Percentiles rank a stretch among this genome's conserved stretches.
These are phyloP conservation scores for Kockovaella imperatae DNA, from an alignment of 768 basidiomycete genomes.

Conservation along the genomic window DNA sequence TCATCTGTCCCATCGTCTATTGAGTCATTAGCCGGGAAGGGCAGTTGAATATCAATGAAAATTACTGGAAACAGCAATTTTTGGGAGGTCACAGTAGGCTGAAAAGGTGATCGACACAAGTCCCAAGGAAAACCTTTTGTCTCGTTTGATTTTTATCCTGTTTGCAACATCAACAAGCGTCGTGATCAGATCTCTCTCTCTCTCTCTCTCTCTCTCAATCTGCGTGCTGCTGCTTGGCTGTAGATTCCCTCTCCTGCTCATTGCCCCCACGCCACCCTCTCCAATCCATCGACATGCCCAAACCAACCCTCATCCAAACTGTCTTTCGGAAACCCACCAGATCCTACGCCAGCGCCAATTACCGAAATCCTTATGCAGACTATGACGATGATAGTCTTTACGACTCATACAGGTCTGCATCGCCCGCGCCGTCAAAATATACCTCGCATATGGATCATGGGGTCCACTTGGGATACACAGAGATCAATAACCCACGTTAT, in stretches of 20 bases:
- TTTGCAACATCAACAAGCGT: too few species aligned
- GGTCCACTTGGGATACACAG: slow-evolving; percentile 7
- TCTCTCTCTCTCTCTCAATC: not conserved
- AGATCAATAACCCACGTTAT: not conserved
- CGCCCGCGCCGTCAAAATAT: slow-evolving; percentile 13
- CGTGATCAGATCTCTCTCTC: not conserved
- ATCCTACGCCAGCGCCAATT: too few species aligned
- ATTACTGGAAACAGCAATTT: too few species aligned
- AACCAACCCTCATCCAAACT: slow-evolving; percentile 35
- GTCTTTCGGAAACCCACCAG: slow-evolving; percentile 35
- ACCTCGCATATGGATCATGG: slow-evolving; percentile 7
- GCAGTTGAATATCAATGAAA: too few species aligned
- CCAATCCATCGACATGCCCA: slow-evolving; percentile 27
- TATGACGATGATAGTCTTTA: slow-evolving; percentile 1
- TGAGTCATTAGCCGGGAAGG: too few species aligned
- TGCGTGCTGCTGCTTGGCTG: not conserved
- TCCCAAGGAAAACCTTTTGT: too few species aligned
- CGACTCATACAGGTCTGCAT: slow-evolving; percentile 1
- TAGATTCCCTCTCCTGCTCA: not conserved
- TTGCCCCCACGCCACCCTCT: not conserved
- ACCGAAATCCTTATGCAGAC: slow-evolving; percentile 27
- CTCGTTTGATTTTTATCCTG: too few species aligned
- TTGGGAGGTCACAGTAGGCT: too few species aligned
- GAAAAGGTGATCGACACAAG: too few species aligned
- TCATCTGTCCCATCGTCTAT: too few species aligned